Base-by-base conservation (phyloP, 495 filamentous ascomycete species). In the Aspergillus coremiiformis region DNA sequence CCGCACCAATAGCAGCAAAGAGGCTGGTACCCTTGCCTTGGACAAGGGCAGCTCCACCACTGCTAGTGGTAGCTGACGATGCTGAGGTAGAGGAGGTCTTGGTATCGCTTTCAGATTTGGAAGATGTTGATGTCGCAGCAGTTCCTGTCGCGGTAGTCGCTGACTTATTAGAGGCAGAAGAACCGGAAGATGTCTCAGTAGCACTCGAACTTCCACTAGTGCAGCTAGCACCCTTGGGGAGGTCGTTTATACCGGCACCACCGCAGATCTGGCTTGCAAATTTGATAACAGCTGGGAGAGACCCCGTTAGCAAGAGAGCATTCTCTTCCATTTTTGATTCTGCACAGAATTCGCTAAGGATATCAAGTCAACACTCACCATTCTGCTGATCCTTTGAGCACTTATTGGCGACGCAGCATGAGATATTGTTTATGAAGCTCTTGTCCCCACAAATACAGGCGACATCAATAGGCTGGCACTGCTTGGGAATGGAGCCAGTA, bases 401-500 rank as follows among this genome's bases (percentile, higher is more conserved):
- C 9, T 51, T 62, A 2, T 57, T 61, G 21, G 65, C 61, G 6
- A 94, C 72, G 63, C 89, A 95, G 72, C 84, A 87, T 24, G 81
- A 68, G 51, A 93, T 81, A 27, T 66, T 55, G 30, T 41, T 57
- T 51, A 95, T 73, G 72, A 87, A 87, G 8, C 63, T 61, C 5
- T 64, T 56, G 64, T 78, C 70, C 10, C 52, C 58, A 70, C 89
- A 94, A 59, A 91, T 88, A 64, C 89, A 94, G 32, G 66, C 57
- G 54, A 81, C 62, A 51, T 89, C 78, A 43, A 76, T 59, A 14
- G 57, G 47, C 12, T 71, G 66, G 67, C 87, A 90, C 52, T 67
- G 68, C 7, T 41, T 17, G 6, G 80, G 72, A 39, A 78, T 75
- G 11, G 71, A 29, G 19, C 63, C 50, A 46, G 67, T 66, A 10